Evolutionary conservation across 2,329 filamentous ascomycete species (phyloP).

Genomic region (Massarina eburnea): DNA sequence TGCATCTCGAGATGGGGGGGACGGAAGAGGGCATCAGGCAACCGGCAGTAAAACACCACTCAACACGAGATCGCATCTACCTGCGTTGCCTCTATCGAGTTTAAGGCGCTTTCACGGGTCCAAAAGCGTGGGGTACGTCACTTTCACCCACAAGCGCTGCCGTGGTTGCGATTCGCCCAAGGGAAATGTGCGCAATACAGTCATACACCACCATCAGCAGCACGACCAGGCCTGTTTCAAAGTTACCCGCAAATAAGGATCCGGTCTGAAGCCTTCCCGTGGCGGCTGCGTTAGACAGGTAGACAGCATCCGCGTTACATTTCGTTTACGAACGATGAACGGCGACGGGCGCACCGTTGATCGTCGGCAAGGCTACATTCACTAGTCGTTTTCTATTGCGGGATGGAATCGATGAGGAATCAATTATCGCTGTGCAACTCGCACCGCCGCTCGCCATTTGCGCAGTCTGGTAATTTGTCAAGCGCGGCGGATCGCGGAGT

Average conservation of each 20-base stretch:
- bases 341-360: constrained; percentile 27
- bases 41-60: no score
- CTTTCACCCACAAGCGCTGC: constrained; percentile 12
- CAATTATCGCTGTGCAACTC: constrained; percentile 7
- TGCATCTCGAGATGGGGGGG: no score
- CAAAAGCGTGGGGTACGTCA: constrained; percentile 14
- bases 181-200: constrained; percentile 24
- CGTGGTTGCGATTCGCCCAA: constrained; percentile 20
- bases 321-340: constrained; percentile 6
- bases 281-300: constrained; percentile 10
- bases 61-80: no score
- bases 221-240: neutral
- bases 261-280: constrained; percentile 12
- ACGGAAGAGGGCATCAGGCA: no score
- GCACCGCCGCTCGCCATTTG: neutral
- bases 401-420: neutral
- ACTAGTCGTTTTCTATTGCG: neutral
- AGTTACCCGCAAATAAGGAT: constrained; percentile 23
- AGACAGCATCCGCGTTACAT: neutral
- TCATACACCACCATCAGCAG: constrained; percentile 32
- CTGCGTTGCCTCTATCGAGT: no score
- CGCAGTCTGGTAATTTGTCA: neutral
- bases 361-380: constrained; percentile 15
- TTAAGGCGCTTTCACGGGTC: constrained; percentile 3
- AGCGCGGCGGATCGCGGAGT: neutral